Evolutionary conservation across 306 rosid species (phyloP).

Genomic region (Cicer cuneatum): DNA sequence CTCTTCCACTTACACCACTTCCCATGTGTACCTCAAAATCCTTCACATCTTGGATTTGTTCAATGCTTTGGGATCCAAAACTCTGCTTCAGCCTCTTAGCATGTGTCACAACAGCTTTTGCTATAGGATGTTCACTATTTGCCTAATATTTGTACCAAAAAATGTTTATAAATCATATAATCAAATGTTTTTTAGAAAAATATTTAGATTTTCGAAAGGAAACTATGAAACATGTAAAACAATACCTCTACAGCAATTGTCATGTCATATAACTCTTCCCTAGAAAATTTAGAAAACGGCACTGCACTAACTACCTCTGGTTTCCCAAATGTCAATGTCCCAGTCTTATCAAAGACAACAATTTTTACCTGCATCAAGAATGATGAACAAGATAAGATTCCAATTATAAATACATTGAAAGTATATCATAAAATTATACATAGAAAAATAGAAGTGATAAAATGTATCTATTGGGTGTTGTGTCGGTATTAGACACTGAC

Average conservation of each 20-base stretch:
- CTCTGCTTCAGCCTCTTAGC: conserved; percentile 70
- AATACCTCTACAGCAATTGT: conserved; percentile 76
- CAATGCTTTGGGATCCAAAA: conserved; percentile 55
- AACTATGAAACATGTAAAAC: conserved; percentile 6
- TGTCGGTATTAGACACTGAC: no score
- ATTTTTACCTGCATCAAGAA: conserved; percentile 60
- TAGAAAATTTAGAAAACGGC: conserved; percentile 64
- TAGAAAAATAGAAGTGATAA: no score
- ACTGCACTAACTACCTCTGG: conserved; percentile 76
- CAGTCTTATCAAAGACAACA: conserved; percentile 89
- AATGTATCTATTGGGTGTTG: no score
- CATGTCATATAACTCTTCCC: conserved; percentile 79
- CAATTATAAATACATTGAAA: background rate
- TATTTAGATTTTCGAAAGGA: conserved; percentile 25
- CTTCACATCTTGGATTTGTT: conserved; percentile 57
- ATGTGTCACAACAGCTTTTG: conserved; percentile 78
- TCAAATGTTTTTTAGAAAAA: background rate
- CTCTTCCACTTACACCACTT: conserved; percentile 84
- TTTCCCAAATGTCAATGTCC: conserved; percentile 83
- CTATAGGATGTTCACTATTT: conserved; percentile 87
- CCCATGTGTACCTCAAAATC: conserved; percentile 90
- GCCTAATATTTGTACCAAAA: conserved; percentile 51
- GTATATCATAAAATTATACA: background rate
- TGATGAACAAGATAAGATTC: conserved; percentile 1
- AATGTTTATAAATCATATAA: background rate